Base-by-base conservation (phyloP, 495 filamentous ascomycete genomes). In the Penicillium atrosanguineum region DNA sequence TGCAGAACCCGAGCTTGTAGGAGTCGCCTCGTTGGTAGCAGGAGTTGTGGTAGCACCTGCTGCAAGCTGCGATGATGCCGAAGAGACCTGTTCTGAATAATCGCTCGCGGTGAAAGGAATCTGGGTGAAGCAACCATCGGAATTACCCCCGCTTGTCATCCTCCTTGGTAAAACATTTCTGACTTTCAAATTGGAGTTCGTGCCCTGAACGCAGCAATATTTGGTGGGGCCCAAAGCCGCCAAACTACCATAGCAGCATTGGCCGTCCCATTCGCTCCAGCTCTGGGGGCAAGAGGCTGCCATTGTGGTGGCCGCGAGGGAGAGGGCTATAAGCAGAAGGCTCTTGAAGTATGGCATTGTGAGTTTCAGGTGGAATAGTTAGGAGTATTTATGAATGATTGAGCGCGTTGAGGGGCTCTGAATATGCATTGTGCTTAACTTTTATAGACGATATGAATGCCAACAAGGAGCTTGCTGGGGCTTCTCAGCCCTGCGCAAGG, bases 31-130 rank as follows among this genome's bases (percentile, higher is more conserved):
- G 15, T 37, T 48, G 6, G 34, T 54, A 5, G 52, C 48, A 46
- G 8, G 11, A 29, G 16, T 20, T 16, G 52, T 49, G 19, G 46
- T 20, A 48, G n/a, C n/a, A n/a, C n/a, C n/a, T n/a, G 59, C 59
- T 9, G 25, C 59, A 25, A 50, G 38, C 29, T 51, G 51, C 5
- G 16, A 44, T 11, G 50, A 34, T 25, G 59, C 59, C 20, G 54
- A 58, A 23, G 59, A 61, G 23, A 61, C 59, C 46, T 48, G 59
- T 16, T 29, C 46, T 12, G 59, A 61, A 19, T 61, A 61, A 21
- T 61, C 51, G 36, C 50, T 61, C 8, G 59, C 59, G 0, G 48
- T 61, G 50, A 58, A 61, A 5, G 49, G 59, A 19, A 61, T 23
- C 43, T 47, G 45, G 3, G 55, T 40, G 39, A 54, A 23, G 29